phyloP scores from a whole-genome alignment of 2,329 filamentous ascomycete genomes.

The Aspergillus caelatus region DNA sequence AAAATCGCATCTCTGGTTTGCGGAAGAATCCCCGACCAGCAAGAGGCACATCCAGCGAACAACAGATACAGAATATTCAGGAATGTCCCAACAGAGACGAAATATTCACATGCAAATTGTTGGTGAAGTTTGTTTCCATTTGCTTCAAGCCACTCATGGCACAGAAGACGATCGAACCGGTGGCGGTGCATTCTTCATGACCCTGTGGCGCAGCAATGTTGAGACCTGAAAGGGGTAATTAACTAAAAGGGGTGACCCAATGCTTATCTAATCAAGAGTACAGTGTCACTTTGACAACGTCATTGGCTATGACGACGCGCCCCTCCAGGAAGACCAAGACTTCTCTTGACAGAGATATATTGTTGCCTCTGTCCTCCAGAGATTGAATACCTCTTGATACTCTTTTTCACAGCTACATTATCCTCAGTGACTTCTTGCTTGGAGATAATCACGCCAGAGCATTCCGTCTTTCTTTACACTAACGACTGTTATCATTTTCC shows the following conservation, averaged over 20 bases:
- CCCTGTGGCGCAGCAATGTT: neutral
- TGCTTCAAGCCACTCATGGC: neutral
- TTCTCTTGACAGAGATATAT: neutral
- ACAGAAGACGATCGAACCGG: neutral
- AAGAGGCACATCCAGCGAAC: neutral
- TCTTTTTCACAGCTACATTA: neutral
- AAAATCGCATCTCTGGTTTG: neutral
- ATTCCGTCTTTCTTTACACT: neutral
- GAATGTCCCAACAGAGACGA: neutral
- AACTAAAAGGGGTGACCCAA: neutral
- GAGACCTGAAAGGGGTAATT: neutral
- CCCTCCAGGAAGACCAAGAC: neutral
- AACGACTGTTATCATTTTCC: neutral
- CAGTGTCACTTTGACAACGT: neutral
- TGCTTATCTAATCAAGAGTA: neutral
- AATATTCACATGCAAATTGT: neutral
- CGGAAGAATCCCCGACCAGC: neutral
- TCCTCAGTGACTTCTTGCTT: neutral
- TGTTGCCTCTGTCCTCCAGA: neutral
- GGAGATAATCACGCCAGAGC: neutral
- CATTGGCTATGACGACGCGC: neutral
- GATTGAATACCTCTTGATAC: neutral
- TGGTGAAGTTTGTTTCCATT: too few relatives aligned
- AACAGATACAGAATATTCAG: neutral
- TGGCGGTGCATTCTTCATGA: conserved; percentile 3